Evolutionary conservation across 495 filamentous ascomycete species (phyloP).

Genomic region (Penicillium angulare): DNA sequence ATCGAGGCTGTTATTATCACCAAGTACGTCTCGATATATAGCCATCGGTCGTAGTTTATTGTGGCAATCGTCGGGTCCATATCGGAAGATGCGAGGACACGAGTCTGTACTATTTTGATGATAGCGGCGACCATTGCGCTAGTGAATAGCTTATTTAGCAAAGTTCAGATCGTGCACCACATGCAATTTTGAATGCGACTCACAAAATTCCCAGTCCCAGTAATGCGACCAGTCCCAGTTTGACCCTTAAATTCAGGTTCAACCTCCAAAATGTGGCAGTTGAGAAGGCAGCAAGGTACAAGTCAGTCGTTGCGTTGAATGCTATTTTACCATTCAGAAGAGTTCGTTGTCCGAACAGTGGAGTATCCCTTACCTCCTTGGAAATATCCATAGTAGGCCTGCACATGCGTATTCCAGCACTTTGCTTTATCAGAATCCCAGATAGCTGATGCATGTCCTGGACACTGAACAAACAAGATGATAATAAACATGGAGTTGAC

Average conservation of each 20-base stretch:
- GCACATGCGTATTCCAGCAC: constrained; percentile 33
- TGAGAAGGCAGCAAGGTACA: constrained; percentile 51
- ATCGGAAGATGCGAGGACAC: constrained; percentile 19
- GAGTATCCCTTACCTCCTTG: constrained; percentile 32
- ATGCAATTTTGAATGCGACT: constrained; percentile 5
- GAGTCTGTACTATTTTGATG: constrained; percentile 29
- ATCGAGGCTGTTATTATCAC: constrained; percentile 35
- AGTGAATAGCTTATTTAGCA: not conserved
- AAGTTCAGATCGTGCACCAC: not conserved
- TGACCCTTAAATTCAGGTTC: constrained; percentile 42
- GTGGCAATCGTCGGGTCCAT: constrained; percentile 30
- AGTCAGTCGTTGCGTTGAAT: constrained; percentile 43
- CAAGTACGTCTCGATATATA: constrained; percentile 31
- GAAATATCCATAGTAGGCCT: constrained; percentile 41
- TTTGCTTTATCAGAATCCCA: constrained; percentile 35
- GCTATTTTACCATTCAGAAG: constrained; percentile 18
- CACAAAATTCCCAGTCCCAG: constrained; percentile 48
- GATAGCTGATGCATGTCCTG: constrained; percentile 29
- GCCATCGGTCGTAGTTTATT: constrained; percentile 25
- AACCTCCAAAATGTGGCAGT: constrained; percentile 44
- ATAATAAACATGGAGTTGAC: constrained; percentile 29
- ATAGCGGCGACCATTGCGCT: constrained; percentile 34
- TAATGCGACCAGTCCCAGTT: constrained; percentile 42
- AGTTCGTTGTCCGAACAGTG: not conserved
- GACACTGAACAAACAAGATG: constrained; percentile 41